A percentile compares a stretch with the other conserved stretches of the same genome.
These are phyloP conservation scores for Glaciozyma martinii DNA, from an alignment of 768 basidiomycete species.

Conservation along the genomic window DNA sequence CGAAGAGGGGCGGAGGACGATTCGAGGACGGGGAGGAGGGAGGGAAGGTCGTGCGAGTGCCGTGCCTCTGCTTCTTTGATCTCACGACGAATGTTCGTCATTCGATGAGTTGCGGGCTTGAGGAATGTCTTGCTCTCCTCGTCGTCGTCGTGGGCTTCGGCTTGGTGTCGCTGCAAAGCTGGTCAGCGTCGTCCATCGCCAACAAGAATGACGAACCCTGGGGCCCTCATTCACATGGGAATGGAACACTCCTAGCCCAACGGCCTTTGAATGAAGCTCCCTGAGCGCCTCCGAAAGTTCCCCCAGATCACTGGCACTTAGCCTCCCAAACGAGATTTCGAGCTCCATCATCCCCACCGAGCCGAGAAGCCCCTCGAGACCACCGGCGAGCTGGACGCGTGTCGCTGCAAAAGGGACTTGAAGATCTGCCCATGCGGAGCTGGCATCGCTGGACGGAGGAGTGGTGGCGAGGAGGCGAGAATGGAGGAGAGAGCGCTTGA, in stretches of 20 bases:
- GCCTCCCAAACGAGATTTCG: slow-evolving; percentile 14
- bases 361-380: slow-evolving; percentile 17
- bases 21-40: slow-evolving; percentile 37
- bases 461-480: slow-evolving; percentile 13
- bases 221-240: neutral
- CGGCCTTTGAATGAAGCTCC: slow-evolving; percentile 13
- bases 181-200: no score
- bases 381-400: slow-evolving; percentile 6
- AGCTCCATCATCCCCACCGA: slow-evolving; percentile 12
- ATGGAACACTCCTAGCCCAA: slow-evolving; percentile 12
- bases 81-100: neutral
- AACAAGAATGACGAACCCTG: neutral
- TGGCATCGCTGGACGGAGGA: neutral
- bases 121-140: no score
- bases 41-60: slow-evolving; percentile 33
- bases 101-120: no score
- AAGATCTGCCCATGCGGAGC: neutral
- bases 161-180: no score
- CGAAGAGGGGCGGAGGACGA: slow-evolving; percentile 32
- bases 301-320: slow-evolving; percentile 17
- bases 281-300: slow-evolving; percentile 5
- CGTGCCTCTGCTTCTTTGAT: slow-evolving; percentile 22
- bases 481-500: slow-evolving; percentile 21
- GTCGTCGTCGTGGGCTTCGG: no score
- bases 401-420: neutral